Evolutionary conservation across 345 rosid genomes (phyloP).

Genomic region (Leavenworthia alabamica): DNA sequence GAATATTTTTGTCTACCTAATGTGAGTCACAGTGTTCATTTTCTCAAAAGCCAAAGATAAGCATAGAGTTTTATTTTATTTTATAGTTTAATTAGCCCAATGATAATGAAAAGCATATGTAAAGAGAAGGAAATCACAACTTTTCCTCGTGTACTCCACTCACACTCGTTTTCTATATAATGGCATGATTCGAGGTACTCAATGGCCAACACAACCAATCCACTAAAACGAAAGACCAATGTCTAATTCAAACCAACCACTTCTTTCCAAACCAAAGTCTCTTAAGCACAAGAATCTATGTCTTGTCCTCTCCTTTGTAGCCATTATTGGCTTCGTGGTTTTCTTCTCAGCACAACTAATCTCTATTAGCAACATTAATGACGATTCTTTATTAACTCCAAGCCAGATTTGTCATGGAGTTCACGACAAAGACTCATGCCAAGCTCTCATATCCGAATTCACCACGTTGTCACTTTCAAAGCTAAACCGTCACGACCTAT

Average conservation of each 20-base stretch:
- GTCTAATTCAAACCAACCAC: conserved; percentile 38
- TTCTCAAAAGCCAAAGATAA: neutral
- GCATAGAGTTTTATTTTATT: neutral
- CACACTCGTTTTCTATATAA: conserved; percentile 18
- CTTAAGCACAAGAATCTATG: conserved; percentile 29
- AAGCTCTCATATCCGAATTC: conserved; percentile 35
- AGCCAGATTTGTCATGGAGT: conserved; percentile 37
- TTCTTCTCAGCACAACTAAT: conserved; percentile 20
- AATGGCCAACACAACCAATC: conserved; percentile 14
- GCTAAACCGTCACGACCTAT: conserved; percentile 25
- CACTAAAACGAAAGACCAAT: conserved; percentile 16
- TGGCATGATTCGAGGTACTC: conserved; percentile 13
- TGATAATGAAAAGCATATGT: neutral
- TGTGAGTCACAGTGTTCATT: neutral
- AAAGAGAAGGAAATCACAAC: neutral
- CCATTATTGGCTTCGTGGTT: conserved; percentile 35
- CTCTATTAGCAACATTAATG: neutral
- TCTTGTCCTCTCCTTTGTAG: conserved; percentile 35
- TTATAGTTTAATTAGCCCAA: conserved; percentile 9
- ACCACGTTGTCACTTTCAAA: conserved; percentile 16
- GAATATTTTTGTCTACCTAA: neutral
- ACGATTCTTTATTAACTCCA: neutral
- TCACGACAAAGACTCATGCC: conserved; percentile 39
- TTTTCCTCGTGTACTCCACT: conserved; percentile 10
- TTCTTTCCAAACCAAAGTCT: conserved; percentile 35